A percentile compares a stretch with the other conserved stretches of the same genome.
Evolutionary conservation across 73 alveolate genomes (phyloP).

Genomic region (Tetrahymena borealis): DNA sequence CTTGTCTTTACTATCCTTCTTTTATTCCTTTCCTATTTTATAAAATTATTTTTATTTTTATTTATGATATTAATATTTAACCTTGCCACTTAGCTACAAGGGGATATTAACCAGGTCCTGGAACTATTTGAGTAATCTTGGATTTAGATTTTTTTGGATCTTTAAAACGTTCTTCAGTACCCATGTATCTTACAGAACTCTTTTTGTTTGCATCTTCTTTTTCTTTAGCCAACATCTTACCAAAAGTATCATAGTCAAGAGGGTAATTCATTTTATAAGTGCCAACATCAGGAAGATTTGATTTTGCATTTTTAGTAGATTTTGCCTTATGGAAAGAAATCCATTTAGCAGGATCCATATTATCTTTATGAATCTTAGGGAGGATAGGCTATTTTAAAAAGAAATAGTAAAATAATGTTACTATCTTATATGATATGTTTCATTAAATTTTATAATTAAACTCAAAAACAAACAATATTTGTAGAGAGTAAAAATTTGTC

Average conservation of each 20-base stretch:
- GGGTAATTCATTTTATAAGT: conserved; percentile 27
- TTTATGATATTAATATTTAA: not conserved
- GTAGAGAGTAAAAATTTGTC: no score
- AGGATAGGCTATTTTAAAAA: conserved; percentile 15
- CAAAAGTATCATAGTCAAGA: conserved; percentile 33
- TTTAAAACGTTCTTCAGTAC: conserved; percentile 31
- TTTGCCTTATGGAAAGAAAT: conserved; percentile 27
- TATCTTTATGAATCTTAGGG: conserved; percentile 1
- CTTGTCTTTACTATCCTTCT: conserved; percentile 13
- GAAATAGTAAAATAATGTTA: no score
- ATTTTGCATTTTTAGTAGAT: conserved; percentile 8
- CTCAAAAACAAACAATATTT: no score
- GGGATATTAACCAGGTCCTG: not conserved
- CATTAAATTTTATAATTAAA: no score
- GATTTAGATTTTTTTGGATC: conserved; percentile 40
- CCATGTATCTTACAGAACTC: not conserved
- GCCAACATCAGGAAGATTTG: conserved; percentile 32
- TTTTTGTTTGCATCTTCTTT: conserved; percentile 12
- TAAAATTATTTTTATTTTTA: no score
- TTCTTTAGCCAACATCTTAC: conserved; percentile 11
- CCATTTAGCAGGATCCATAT: conserved; percentile 9
- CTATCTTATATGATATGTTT: no score
- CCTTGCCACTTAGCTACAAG: conserved; percentile 45
- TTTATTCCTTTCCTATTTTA: conserved; percentile 20
- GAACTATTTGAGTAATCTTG: not conserved